A percentile compares a stretch with the other conserved stretches of the same genome.
These are phyloP conservation scores for Alternaria sp. DNA, from an alignment of 2,329 filamentous ascomycete genomes.

Conservation along the genomic window DNA sequence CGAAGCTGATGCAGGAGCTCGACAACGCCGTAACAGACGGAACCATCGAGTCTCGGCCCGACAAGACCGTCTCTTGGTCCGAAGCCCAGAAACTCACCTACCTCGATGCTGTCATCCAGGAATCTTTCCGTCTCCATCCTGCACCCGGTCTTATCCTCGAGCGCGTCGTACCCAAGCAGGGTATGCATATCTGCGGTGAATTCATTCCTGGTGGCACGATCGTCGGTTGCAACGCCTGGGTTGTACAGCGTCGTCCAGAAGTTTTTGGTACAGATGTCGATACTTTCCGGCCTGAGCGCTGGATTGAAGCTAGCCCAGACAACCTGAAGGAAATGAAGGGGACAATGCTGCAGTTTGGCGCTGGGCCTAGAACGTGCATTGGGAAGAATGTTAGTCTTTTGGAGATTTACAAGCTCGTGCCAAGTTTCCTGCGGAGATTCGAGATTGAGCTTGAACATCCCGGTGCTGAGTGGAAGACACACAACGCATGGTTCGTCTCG, in stretches of 20 bases:
- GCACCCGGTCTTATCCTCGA: constrained; percentile 77
- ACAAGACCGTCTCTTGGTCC: constrained; percentile 71
- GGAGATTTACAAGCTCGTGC: constrained; percentile 62
- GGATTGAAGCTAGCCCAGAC: constrained; percentile 64
- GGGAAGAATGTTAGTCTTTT: constrained; percentile 64
- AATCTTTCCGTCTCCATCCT: constrained; percentile 79
- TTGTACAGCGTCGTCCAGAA: constrained; percentile 72
- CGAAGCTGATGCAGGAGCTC: constrained; percentile 67
- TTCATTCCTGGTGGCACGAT: constrained; percentile 74
- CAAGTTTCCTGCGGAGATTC: constrained; percentile 69
- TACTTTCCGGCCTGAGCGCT: constrained; percentile 72
- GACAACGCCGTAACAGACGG: constrained; percentile 66
- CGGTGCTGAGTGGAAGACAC: constrained; percentile 56
- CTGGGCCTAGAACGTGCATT: constrained; percentile 72
- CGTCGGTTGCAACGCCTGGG: constrained; percentile 78
- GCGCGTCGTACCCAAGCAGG: constrained; percentile 72
- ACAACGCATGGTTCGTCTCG: constrained; percentile 64
- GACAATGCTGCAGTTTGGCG: constrained; percentile 77
- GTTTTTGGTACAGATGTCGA: constrained; percentile 75
- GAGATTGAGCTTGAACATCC: constrained; percentile 59
- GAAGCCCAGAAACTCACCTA: constrained; percentile 76
- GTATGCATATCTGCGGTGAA: constrained; percentile 68
- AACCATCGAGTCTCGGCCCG: constrained; percentile 53
- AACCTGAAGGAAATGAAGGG: constrained; percentile 72
- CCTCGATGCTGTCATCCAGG: constrained; percentile 79